These are phyloP conservation scores for Potentilla sterilis DNA, from an alignment of 306 rosid species.

Conservation along the genomic window DNA sequence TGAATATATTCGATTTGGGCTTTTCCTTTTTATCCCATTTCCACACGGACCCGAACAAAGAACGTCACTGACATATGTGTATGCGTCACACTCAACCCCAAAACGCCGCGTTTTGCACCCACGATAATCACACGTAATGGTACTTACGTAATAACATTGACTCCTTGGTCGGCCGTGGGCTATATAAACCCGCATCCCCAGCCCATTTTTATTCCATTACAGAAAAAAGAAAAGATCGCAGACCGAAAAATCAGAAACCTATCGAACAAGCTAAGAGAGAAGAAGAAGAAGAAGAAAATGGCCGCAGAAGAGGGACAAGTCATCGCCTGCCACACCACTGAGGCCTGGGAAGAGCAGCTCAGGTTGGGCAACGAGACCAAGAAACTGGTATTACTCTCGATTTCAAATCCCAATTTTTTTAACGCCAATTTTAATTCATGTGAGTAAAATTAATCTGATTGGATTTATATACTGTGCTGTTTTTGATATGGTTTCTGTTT, in stretches of 20 bases:
- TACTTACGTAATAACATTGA: conserved; percentile 6
- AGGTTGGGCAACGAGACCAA: conserved; percentile 44
- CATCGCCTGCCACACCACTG: conserved; percentile 43
- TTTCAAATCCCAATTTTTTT: neutral
- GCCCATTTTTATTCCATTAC: neutral
- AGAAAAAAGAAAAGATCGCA: too few species aligned
- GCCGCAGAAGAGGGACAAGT: conserved; percentile 47
- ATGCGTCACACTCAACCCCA: neutral
- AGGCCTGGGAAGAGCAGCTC: conserved; percentile 48
- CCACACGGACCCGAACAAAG: neutral
- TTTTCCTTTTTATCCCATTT: neutral
- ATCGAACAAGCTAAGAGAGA: neutral
- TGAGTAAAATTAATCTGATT: neutral
- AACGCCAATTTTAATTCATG: neutral
- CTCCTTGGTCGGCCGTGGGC: neutral
- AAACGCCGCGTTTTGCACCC: neutral
- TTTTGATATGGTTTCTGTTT: too few species aligned
- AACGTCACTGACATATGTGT: conserved; percentile 4
- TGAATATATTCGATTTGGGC: neutral
- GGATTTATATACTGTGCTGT: neutral
- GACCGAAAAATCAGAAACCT: neutral
- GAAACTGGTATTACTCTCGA: conserved; percentile 43
- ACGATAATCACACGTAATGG: neutral
- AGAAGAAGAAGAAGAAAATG: conserved; percentile 21
- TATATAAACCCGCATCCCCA: neutral